Base-by-base conservation (phyloP, 1,139 yeast species). In the Yamadazyma diospyri region DNA sequence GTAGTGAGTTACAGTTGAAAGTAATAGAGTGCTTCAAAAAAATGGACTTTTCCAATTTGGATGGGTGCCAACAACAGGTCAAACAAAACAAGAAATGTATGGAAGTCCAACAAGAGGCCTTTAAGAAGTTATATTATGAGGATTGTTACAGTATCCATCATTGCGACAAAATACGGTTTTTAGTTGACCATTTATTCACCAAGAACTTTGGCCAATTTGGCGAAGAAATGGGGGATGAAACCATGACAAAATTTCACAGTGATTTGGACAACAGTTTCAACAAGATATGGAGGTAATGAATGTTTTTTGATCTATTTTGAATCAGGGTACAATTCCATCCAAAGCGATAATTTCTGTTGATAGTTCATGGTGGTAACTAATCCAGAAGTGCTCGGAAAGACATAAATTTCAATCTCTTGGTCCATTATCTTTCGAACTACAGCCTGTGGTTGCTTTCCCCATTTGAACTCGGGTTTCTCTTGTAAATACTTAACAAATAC, bases 381-480 rank as follows among this genome's bases (percentile, higher is more conserved):
- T 0, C 94, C 94, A 2, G 88, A 81, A 0, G 92, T 82, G 33
- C 80, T 79, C 3, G 92, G 92, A 26, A 82, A 69, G 4, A 83
- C 89, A 51, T 68, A 76, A 0, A 78, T 40, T 33, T 47, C 36
- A 20, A 23, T 18, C 2, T 35, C 32, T 5, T 12, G 12, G 16
- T 29, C 20, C 11, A 13, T 22, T 14, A 46, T 32, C 5, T 43
- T 49, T 3, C 43, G 36, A 16, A 40, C 34, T 13, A 60, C 37
- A 1, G 45, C 43, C 13, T 32, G 22, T 3, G 34, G 36, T 42
- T 73, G 81, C 37, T 52, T 45, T 0, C 89, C 92, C 77, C 83
- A 83, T 14, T 47, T n/a, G 36, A 68, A 67, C 24, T 48, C 53
- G n/a, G 18, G 12, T 9, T 33, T 27, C 18, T 49, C 53, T 14